Evolutionary conservation across 179 eudicot genomes (phyloP).

Genomic region (Beta macrorhiza): DNA sequence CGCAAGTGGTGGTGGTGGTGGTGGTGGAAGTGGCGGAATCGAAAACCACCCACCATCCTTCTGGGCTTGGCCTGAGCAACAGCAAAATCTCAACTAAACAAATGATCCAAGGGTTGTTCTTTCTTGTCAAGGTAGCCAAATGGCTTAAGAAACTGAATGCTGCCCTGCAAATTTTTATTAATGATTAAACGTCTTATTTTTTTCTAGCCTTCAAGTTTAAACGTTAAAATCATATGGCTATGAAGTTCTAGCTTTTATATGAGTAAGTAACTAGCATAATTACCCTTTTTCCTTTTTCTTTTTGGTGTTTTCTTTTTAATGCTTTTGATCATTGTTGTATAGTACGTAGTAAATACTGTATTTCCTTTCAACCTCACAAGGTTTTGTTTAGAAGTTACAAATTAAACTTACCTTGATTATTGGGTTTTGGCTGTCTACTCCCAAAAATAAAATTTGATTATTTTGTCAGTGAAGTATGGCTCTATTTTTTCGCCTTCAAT

Average conservation of each 20-base stretch:
- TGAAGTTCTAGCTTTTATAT: background rate
- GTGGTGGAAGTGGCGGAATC: slow-evolving; percentile 8
- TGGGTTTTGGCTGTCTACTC: background rate
- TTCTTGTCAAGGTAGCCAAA: background rate
- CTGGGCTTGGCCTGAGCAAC: slow-evolving; percentile 63
- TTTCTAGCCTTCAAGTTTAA: no score
- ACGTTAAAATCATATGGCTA: background rate
- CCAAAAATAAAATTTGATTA: no score
- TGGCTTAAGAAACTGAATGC: background rate
- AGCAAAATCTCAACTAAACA: slow-evolving; percentile 39
- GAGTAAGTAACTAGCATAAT: no score
- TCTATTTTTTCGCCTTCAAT: no score
- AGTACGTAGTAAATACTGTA: slow-evolving; percentile 28
- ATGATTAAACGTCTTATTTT: no score
- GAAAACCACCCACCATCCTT: slow-evolving; percentile 42
- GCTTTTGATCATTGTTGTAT: slow-evolving; percentile 40
- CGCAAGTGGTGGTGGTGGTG: slow-evolving; percentile 17
- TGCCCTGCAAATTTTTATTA: background rate
- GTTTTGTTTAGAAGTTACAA: slow-evolving; percentile 16
- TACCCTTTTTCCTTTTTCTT: background rate
- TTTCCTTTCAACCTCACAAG: slow-evolving; percentile 10
- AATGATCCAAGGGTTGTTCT: no score
- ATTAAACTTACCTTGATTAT: background rate
- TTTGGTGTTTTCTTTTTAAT: background rate
- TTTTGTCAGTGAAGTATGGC: no score